phyloP scores from a whole-genome alignment of 2,329 filamentous ascomycete genomes.

The Colletotrichum horii region DNA sequence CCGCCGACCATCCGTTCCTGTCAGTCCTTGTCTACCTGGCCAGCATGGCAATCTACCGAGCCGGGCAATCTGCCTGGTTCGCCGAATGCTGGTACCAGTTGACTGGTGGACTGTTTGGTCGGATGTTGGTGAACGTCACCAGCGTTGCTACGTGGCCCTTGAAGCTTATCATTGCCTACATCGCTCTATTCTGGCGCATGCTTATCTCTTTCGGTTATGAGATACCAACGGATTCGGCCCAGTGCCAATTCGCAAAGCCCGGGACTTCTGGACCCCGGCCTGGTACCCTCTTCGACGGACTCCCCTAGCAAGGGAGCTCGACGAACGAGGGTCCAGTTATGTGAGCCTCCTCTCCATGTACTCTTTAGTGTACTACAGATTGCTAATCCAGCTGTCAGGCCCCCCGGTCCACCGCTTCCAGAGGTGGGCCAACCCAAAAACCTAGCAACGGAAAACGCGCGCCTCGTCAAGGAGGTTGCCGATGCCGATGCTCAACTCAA shows the following conservation, averaged over 20 bases:
- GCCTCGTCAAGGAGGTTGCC: background rate
- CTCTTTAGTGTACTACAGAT: background rate
- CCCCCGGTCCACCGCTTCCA: background rate
- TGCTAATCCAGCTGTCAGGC: background rate
- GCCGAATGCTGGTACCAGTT: background rate
- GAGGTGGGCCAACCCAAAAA: background rate
- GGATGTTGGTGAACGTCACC: background rate
- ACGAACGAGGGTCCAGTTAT: background rate
- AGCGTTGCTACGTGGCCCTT: background rate
- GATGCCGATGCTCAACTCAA: background rate
- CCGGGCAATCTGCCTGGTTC: background rate
- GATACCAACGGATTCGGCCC: background rate
- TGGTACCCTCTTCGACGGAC: background rate
- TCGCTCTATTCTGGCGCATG: background rate
- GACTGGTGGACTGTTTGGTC: background rate
- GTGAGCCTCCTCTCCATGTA: background rate
- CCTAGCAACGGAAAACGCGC: background rate
- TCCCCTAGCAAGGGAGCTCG: background rate
- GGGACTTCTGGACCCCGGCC: conserved; percentile 12
- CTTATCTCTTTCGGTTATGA: background rate
- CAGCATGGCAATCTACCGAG: background rate
- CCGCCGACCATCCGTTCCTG: background rate
- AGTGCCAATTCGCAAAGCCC: background rate
- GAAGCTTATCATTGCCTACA: background rate
- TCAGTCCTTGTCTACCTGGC: background rate